Percentiles rank a stretch among this genome's conserved stretches.
Conservation (phyloP, 352 stramenopile species). For the Pelagophyceae sp. region DNA sequence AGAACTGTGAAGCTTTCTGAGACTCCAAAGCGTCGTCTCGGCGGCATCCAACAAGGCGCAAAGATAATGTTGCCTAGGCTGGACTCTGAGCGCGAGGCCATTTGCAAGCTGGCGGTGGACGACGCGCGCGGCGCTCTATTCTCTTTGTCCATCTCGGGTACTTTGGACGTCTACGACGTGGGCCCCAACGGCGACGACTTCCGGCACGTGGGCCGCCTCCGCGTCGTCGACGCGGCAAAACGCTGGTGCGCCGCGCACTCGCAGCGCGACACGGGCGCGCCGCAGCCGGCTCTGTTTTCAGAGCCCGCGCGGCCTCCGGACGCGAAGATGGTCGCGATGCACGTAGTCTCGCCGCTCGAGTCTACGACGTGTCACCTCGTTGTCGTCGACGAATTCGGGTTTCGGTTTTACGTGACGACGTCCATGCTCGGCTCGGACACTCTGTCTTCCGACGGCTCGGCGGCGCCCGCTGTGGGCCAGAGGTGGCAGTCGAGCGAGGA, state of each 20-base stretch:
- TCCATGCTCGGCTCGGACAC: not conserved
- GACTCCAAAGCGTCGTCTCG: not conserved
- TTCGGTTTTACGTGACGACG: constrained; percentile 7
- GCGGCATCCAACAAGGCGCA: not conserved
- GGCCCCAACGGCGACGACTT: not conserved
- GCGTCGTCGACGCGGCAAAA: not conserved
- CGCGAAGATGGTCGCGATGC: not conserved
- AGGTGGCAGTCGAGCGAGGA: not conserved
- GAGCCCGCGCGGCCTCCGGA: not conserved
- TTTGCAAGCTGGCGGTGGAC: not conserved
- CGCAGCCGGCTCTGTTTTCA: not conserved
- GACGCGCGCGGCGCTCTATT: constrained; percentile 3
- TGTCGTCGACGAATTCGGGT: not conserved
- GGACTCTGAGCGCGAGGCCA: not conserved
- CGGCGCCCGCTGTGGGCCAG: not conserved
- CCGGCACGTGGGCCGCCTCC: not conserved
- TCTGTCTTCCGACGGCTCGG: no score
- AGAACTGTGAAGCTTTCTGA: no score
- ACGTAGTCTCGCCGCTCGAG: constrained; percentile 3
- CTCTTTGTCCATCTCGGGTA: not conserved
- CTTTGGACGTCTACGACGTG: constrained; percentile 5
- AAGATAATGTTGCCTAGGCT: not conserved
- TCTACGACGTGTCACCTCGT: not conserved
- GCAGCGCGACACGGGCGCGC: not conserved
- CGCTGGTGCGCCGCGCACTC: not conserved